phyloP scores from a whole-genome alignment of 139 green algal species.

The Nannochloris sp. region DNA sequence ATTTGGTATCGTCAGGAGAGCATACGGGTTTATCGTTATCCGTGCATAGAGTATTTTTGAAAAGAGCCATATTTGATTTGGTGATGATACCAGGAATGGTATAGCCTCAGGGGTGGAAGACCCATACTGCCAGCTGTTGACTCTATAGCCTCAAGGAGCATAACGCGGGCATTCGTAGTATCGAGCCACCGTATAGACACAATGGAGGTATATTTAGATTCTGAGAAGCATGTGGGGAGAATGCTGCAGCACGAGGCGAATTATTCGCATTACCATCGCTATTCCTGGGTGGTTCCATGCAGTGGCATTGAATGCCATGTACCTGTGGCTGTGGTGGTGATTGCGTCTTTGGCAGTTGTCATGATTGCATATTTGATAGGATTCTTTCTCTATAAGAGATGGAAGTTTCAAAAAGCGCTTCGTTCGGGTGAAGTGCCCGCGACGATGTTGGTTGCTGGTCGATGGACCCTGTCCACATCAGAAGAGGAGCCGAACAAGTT shows the following conservation, averaged over 20 bases:
- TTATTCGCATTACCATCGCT: background rate
- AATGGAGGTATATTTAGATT: too few relatives aligned
- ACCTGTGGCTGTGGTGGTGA: background rate
- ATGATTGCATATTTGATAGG: conserved; percentile 2
- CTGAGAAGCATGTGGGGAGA: background rate
- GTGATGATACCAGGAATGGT: too few relatives aligned
- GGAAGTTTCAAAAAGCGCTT: conserved; percentile 5
- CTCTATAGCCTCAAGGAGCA: too few relatives aligned
- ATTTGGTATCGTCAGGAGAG: too few relatives aligned
- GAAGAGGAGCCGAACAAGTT: background rate
- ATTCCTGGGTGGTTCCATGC: background rate
- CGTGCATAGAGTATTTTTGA: too few relatives aligned
- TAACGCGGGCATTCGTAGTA: too few relatives aligned
- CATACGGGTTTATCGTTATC: too few relatives aligned
- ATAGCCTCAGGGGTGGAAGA: too few relatives aligned
- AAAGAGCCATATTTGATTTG: too few relatives aligned
- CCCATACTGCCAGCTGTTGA: too few relatives aligned
- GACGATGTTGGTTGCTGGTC: background rate
- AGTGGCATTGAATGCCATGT: conserved; percentile 2
- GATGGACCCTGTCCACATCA: background rate
- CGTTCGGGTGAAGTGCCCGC: background rate
- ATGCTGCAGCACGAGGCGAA: background rate
- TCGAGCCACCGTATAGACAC: too few relatives aligned
- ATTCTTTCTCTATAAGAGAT: conserved; percentile 1
- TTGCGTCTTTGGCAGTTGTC: background rate